Conservation (phyloP, 176 grass and related monocot species). For the Saccharum officinarum region DNA sequence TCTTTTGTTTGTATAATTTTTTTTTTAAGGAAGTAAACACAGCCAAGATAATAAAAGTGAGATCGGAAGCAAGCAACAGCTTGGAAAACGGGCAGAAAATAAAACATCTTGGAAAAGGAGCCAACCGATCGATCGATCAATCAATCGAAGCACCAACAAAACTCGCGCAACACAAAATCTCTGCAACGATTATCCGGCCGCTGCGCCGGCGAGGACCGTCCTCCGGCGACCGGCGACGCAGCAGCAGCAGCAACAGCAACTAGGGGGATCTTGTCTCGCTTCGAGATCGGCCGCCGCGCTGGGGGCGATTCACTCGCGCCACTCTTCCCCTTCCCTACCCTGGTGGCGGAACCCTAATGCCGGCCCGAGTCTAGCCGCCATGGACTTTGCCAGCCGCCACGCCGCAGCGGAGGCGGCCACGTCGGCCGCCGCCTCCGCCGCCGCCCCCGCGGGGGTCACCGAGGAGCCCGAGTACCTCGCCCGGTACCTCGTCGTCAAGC, state of each 20-base stretch:
- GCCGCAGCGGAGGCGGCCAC: conserved; percentile 40
- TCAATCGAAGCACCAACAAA: neutral
- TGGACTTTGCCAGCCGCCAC: conserved; percentile 97
- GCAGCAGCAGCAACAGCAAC: neutral
- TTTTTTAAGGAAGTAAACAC: no score
- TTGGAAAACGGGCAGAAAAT: conserved; percentile 3
- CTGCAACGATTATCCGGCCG: neutral
- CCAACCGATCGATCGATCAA: conserved; percentile 8
- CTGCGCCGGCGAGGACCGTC: conserved; percentile 2
- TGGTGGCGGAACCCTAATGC: conserved; percentile 66
- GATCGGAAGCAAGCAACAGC: conserved; percentile 24
- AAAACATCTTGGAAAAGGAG: conserved; percentile 22
- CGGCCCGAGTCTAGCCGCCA: conserved; percentile 70
- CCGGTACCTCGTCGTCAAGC: conserved; percentile 83
- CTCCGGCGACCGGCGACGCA: conserved; percentile 22
- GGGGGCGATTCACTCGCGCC: conserved; percentile 98
- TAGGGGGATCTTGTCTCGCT: conserved; percentile 48
- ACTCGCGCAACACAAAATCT: neutral
- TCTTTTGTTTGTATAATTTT: no score
- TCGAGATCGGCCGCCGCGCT: conserved; percentile 84
- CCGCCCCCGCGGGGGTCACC: conserved; percentile 15
- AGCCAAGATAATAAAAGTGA: conserved; percentile 2
- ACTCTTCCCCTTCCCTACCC: conserved; percentile 38
- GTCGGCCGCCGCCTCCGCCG: conserved; percentile 24
- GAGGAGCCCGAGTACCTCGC: conserved; percentile 97